Conservation (phyloP, 345 rosid species). For the Lepidium aucheri region DNA sequence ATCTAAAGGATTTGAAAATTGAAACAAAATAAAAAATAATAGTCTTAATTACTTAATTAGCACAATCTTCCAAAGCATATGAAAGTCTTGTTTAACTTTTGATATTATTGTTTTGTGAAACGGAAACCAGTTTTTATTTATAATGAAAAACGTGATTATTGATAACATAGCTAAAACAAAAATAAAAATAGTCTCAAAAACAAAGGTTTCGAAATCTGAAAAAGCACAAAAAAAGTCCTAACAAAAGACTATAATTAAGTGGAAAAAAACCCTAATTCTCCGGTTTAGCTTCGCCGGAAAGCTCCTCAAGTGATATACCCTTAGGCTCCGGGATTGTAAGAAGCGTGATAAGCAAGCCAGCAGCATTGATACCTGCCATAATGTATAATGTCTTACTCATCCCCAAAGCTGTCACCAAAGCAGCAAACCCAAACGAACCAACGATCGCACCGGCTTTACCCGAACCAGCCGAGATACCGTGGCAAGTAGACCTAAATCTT, state of each 20-base stretch:
- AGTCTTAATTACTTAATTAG: not conserved
- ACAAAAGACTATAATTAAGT: too few species aligned
- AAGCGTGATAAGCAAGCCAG: slow-evolving; percentile 35
- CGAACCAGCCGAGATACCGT: slow-evolving; percentile 62
- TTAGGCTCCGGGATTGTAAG: slow-evolving; percentile 40
- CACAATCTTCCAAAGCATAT: too few species aligned
- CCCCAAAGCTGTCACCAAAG: slow-evolving; percentile 39
- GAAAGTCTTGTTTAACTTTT: too few species aligned
- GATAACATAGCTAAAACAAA: too few species aligned
- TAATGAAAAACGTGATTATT: too few species aligned
- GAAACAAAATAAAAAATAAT: not conserved
- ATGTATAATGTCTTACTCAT: slow-evolving; percentile 34
- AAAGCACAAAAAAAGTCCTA: too few species aligned
- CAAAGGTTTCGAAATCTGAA: too few species aligned
- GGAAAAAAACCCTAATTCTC: not conserved
- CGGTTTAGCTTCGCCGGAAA: slow-evolving; percentile 40
- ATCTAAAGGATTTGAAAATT: too few species aligned
- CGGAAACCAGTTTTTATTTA: too few species aligned
- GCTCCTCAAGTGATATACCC: slow-evolving; percentile 51
- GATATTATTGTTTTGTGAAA: too few species aligned
- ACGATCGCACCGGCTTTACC: slow-evolving; percentile 74
- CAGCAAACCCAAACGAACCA: slow-evolving; percentile 67
- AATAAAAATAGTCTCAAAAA: too few species aligned
- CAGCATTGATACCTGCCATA: slow-evolving; percentile 33
- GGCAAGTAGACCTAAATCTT: slow-evolving; percentile 69